Evolutionary conservation across 345 rosid genomes (phyloP), one percentile per base, ranked within the genome.

Genomic region (Rubroshorea leprosula): DNA sequence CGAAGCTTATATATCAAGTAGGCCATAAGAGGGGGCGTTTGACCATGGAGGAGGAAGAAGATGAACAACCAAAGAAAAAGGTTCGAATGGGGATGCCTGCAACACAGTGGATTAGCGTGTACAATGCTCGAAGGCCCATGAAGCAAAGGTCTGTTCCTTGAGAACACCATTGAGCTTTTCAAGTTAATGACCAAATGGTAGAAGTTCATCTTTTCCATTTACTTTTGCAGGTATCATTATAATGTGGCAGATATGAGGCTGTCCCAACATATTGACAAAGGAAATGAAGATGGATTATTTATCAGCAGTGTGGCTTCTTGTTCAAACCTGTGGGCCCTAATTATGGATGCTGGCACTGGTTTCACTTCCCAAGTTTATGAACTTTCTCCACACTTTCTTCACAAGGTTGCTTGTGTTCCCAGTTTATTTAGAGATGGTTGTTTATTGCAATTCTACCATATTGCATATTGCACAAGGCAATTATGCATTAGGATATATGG

Each of bases 61-160:
- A 89, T 67, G 96, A 89, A 64, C 99, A 89, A 57, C 86, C 95
- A 54, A 92, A 92, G 83, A 86, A 86, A 63, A 92, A 89, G 77
- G 75, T 92, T 57, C 81, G 99, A 43, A 79, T 92, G 87, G 99
- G 99, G 58, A 89, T 89, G 99, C 99, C 99, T 53, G 91, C 96
- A 68, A 85, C 87, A 25, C 99, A 92, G 67, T 92, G 99, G 99
- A 92, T 92, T 65, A 92, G 97, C 68, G 75, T 89, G 41, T 92
- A 92, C 74, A 92, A 78, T 79, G 96, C 99, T 60, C 89, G 89
- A 62, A 87, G 91, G 61, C 96, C 98, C 14, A 92, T 92, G 97
- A 92, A 84, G 72, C 97, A 92, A 75, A 80, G 96, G 98, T 86
- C 63, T 56, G 31, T 51, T 24, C 27, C 68, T 56, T 23, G 15